Evolutionary conservation across 2,329 filamentous ascomycete species (phyloP), one percentile per base, ranked within the genome.

Genomic region (Ceratocystis ficicola): DNA sequence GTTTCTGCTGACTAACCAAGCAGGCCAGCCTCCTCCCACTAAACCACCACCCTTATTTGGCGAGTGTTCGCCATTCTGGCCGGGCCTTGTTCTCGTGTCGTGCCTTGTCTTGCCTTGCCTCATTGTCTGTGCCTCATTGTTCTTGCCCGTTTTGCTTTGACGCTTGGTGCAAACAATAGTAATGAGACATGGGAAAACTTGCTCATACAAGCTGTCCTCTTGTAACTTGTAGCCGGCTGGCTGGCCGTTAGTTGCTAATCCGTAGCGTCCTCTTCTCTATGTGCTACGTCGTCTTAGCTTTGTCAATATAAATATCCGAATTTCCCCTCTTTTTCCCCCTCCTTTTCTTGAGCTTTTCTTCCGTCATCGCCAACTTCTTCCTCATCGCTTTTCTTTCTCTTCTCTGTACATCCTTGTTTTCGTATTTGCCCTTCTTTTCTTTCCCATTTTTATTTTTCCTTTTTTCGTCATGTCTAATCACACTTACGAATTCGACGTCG

Each of bases 401-500:
- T 22, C 66, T 41, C 25, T 44, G 41, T 41, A 62, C 30, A 52
- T 67, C 28, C 52, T 36, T 57, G 44, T 66, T 48, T 62, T 61
- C 62, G 66, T 62, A 57, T 20, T 62, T 36, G n/a, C 32, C 5
- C 22, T 44, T 20, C 60, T 62, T 62, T 44, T 25, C 5, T 62
- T 62, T 65, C 70, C 64, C 6, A 12, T 44, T 41, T 20, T 44
- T 44, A n/a, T 62, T 44, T 44, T 44, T 5, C 25, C 59, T 65
- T 70, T 63, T 10, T 3, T 7, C 52, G 48, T 50, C 30, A 91
- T 92, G 88, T 79, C 86, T 68, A 85, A 87, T 70, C 90, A 96
- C 81, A 89, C 85, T 71, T 97, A 97, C 87, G 90, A 94, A 77
- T 97, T 97, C 82, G 86, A 92, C 77, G 85, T 97, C 76, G 82